These are phyloP conservation scores for Dryadomyces quercivorus DNA, from an alignment of 2,329 filamentous ascomycete genomes.

Conservation along the genomic window DNA sequence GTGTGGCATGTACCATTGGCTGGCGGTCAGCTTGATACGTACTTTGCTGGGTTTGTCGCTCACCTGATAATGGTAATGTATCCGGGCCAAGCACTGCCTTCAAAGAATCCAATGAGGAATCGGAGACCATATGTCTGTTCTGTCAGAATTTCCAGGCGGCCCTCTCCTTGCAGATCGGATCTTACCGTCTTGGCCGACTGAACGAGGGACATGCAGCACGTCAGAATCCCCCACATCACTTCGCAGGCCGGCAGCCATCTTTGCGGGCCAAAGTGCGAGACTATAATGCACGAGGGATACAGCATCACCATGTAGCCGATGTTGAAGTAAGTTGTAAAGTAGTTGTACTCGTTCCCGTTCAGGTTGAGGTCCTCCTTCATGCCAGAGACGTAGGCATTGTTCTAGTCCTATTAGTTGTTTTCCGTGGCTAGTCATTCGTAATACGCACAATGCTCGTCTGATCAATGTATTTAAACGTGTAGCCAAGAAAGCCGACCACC, in stretches of 20 bases:
- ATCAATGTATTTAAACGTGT: slow-evolving; percentile 31
- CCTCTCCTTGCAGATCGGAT: too few species aligned
- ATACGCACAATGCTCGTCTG: slow-evolving; percentile 20
- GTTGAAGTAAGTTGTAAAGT: slow-evolving; percentile 23
- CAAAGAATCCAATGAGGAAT: slow-evolving; percentile 1
- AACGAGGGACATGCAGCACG: slow-evolving; percentile 4
- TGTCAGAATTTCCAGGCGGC: background rate
- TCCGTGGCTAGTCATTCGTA: background rate
- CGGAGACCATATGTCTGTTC: background rate
- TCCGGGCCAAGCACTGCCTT: background rate
- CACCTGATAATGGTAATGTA: slow-evolving; percentile 3
- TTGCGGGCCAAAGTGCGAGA: slow-evolving; percentile 5
- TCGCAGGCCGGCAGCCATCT: slow-evolving; percentile 2
- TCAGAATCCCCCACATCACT: slow-evolving; percentile 6
- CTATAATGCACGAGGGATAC: slow-evolving; percentile 7
- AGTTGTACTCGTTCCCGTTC: slow-evolving; percentile 25
- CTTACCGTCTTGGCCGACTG: background rate
- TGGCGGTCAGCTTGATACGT: background rate
- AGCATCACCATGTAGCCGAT: slow-evolving; percentile 9
- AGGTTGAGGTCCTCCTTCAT: slow-evolving; percentile 33
- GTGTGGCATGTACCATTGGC: slow-evolving; percentile 8
- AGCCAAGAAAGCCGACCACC: slow-evolving; percentile 25
- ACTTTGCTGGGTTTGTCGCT: background rate
- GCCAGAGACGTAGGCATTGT: slow-evolving; percentile 33
- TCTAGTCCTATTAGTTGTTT: background rate